A percentile compares a stretch with the other conserved stretches of the same genome.
Evolutionary conservation across 2,329 filamentous ascomycete species (phyloP).

Genomic region (Fusarium sp.): DNA sequence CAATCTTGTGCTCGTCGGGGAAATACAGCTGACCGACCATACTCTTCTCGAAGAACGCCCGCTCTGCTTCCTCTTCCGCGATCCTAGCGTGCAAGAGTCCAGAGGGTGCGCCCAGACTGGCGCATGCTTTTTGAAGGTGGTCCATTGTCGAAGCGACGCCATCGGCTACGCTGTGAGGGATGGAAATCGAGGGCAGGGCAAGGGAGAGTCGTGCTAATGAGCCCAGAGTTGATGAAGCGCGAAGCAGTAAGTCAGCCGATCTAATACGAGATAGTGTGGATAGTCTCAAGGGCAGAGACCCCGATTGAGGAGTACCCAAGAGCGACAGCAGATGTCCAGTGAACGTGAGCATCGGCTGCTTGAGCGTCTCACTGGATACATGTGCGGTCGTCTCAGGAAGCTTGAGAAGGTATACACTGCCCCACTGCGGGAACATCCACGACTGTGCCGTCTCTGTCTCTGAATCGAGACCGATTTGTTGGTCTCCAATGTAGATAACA

Average conservation of each 20-base stretch:
- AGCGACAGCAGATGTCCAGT: conserved; percentile 90
- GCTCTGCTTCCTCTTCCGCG: conserved; percentile 89
- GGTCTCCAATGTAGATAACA: conserved; percentile 87
- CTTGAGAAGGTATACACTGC: conserved; percentile 73
- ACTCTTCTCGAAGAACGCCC: conserved; percentile 97
- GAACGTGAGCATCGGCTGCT: conserved; percentile 87
- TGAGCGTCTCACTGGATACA: conserved; percentile 75
- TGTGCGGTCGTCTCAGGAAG: conserved; percentile 58
- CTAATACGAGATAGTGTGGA: conserved; percentile 88
- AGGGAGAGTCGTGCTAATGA: conserved; percentile 87
- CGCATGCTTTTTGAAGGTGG: conserved; percentile 82
- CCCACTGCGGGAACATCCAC: conserved; percentile 98
- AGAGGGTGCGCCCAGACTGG: conserved; percentile 72
- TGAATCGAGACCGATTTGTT: conserved; percentile 70
- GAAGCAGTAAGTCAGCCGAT: conserved; percentile 85
- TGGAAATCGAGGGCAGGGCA: conserved; percentile 89
- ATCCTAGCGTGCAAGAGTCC: conserved; percentile 85
- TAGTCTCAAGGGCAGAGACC: conserved; percentile 86
- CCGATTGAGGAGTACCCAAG: conserved; percentile 84
- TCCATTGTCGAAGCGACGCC: conserved; percentile 84
- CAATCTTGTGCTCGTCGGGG: conserved; percentile 97
- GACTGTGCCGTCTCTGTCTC: conserved; percentile 67
- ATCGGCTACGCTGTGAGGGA: conserved; percentile 86
- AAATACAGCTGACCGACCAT: conserved; percentile 99
- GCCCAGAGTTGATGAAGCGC: conserved; percentile 93